phyloP scores from a whole-genome alignment of 495 filamentous ascomycete genomes.

The Friedmanniomyces endolithicus region DNA sequence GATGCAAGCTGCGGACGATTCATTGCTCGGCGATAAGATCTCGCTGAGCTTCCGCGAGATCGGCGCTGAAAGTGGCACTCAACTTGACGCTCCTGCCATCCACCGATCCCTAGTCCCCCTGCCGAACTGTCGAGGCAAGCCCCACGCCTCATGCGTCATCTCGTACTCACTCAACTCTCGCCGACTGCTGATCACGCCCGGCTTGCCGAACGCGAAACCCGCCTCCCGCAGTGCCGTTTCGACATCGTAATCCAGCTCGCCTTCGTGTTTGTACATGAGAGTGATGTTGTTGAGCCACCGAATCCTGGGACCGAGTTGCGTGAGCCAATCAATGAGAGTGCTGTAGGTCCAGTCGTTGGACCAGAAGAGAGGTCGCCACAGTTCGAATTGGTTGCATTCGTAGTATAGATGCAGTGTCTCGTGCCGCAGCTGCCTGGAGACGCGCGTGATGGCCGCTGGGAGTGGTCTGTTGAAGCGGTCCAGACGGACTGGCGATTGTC shows the following conservation, averaged over 20 bases:
- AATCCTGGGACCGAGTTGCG: background rate
- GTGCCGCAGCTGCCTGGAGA: background rate
- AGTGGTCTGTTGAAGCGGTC: slow-evolving; percentile 7
- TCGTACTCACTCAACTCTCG: slow-evolving; percentile 4
- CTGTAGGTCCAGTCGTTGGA: background rate
- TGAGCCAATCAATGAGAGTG: slow-evolving; percentile 6
- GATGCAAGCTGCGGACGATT: no score
- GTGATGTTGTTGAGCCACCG: background rate
- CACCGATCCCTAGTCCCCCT: background rate
- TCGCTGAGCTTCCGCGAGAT: background rate
- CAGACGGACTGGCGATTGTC: background rate
- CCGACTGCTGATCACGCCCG: background rate
- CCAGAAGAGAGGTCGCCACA: slow-evolving; percentile 8
- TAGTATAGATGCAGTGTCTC: slow-evolving; percentile 7
- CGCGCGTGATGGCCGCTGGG: slow-evolving; percentile 1
- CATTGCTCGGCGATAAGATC: no score
- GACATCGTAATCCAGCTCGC: slow-evolving; percentile 4
- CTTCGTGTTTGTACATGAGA: slow-evolving; percentile 5
- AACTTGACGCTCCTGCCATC: background rate
- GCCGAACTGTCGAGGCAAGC: slow-evolving; percentile 4
- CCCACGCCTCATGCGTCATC: background rate
- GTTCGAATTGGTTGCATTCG: background rate
- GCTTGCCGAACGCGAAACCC: background rate
- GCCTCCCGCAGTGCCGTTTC: background rate
- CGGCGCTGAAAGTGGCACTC: background rate